Evolutionary conservation across 441 rosid species (phyloP).

Genomic region (Mallotus japonicus): DNA sequence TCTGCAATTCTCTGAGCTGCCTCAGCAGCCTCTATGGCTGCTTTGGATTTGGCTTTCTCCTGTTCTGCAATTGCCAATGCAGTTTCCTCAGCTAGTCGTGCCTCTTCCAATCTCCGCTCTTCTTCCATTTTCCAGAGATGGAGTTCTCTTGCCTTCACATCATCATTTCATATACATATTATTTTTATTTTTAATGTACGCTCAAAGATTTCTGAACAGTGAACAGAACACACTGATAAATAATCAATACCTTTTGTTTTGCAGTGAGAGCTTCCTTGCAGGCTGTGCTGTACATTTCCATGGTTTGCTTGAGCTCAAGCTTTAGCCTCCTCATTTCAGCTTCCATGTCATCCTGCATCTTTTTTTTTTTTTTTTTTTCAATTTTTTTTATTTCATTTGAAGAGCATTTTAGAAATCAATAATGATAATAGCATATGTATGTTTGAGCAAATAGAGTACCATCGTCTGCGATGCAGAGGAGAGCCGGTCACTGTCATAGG

Average conservation of each 20-base stretch:
- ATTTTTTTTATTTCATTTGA: background rate
- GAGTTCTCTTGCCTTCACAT: constrained; percentile 67
- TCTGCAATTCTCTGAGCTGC: constrained; percentile 85
- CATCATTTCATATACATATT: background rate
- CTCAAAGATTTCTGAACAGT: background rate
- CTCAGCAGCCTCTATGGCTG: constrained; percentile 85
- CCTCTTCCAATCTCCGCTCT: constrained; percentile 72
- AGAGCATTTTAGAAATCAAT: background rate
- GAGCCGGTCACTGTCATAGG: constrained; percentile 43
- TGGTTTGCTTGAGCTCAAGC: constrained; percentile 90
- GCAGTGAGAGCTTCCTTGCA: constrained; percentile 97
- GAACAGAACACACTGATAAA: too few relatives aligned
- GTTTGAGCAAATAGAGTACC: constrained; percentile 32
- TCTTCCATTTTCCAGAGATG: constrained; percentile 83
- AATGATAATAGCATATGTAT: too few relatives aligned
- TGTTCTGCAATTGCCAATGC: constrained; percentile 72
- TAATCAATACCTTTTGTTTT: constrained; percentile 56
- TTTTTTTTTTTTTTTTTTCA: background rate
- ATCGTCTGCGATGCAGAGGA: constrained; percentile 38
- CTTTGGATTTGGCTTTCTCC: constrained; percentile 84
- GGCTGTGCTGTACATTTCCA: constrained; percentile 92
- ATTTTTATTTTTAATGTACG: background rate
- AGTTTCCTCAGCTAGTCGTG: constrained; percentile 72
- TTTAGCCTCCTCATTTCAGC: constrained; percentile 94
- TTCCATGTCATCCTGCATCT: constrained; percentile 73